A percentile compares a stretch with the other conserved stretches of the same genome.
phyloP scores from a whole-genome alignment of 2,329 filamentous ascomycete genomes.

The Eurotiales sp. region DNA sequence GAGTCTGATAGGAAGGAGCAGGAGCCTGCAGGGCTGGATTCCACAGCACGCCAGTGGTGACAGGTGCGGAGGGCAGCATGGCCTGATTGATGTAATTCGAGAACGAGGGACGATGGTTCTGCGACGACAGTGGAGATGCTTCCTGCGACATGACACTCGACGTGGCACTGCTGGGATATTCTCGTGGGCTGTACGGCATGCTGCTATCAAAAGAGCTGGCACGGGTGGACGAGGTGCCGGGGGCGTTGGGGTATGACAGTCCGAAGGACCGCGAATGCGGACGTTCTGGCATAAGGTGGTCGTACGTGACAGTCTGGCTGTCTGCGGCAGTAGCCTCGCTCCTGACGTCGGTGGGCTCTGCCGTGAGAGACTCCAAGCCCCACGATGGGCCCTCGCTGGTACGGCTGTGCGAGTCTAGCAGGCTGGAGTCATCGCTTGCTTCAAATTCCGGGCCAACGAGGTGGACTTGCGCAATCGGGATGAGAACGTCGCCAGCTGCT shows the following conservation, averaged over 20 bases:
- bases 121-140: conserved; percentile 2
- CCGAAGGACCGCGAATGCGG: neutral
- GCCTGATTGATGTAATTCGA: conserved; percentile 11
- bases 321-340: conserved; percentile 5
- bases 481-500: conserved; percentile 25
- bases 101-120: conserved; percentile 4
- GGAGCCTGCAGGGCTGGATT: conserved; percentile 9
- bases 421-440: conserved; percentile 15
- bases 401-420: neutral
- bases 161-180: conserved; percentile 11
- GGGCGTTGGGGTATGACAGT: conserved; percentile 2
- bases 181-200: conserved; percentile 12
- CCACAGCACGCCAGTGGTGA: conserved; percentile 10
- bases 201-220: conserved; percentile 16
- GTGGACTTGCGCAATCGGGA: conserved; percentile 28
- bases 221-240: conserved; percentile 5
- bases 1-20: conserved; percentile 7
- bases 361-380: conserved; percentile 8
- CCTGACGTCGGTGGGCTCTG: conserved; percentile 8
- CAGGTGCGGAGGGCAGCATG: conserved; percentile 8
- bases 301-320: conserved; percentile 6
- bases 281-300: conserved; percentile 7
- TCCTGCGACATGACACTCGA: conserved; percentile 17
- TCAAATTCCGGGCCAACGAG: conserved; percentile 21
- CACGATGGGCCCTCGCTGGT: conserved; percentile 5